phyloP scores from a whole-genome alignment of 495 filamentous ascomycete species.

The Neurospora hispaniola region DNA sequence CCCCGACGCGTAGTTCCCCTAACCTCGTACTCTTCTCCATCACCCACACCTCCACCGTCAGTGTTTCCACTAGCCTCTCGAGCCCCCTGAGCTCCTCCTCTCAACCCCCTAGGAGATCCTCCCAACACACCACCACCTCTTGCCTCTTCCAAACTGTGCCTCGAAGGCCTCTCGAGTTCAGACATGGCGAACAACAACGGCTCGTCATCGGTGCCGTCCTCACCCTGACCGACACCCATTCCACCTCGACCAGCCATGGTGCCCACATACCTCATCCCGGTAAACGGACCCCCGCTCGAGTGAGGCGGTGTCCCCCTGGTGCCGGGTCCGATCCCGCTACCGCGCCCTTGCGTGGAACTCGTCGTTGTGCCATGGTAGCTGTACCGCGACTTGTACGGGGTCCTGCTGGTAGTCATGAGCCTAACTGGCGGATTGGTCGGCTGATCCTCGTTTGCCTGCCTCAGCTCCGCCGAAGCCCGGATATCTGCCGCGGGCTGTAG shows the following conservation, averaged over 20 bases:
- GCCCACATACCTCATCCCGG: constrained; percentile 24
- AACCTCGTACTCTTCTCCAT: neutral
- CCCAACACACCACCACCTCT: constrained; percentile 28
- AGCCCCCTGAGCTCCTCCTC: neutral
- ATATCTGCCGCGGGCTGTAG: constrained; percentile 39
- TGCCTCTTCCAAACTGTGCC: constrained; percentile 65
- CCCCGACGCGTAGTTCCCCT: constrained; percentile 1
- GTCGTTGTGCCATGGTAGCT: neutral
- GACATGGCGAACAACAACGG: constrained; percentile 82
- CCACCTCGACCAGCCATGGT: constrained; percentile 40
- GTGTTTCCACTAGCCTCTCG: neutral
- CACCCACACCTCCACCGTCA: neutral
- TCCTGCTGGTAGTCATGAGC: constrained; percentile 9
- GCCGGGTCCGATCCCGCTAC: constrained; percentile 8
- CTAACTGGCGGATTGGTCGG: constrained; percentile 18
- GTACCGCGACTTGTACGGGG: constrained; percentile 26
- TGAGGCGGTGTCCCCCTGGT: constrained; percentile 20
- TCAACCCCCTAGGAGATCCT: neutral
- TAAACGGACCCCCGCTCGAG: constrained; percentile 23
- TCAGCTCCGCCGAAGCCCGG: constrained; percentile 24
- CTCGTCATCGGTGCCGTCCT: constrained; percentile 59
- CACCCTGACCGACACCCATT: constrained; percentile 37
- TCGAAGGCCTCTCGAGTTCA: constrained; percentile 57
- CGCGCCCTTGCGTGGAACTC: neutral
- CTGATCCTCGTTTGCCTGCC: constrained; percentile 23